Evolutionary conservation across 2,329 filamentous ascomycete genomes (phyloP).

Genomic region (Pleurostoma richardsiae): DNA sequence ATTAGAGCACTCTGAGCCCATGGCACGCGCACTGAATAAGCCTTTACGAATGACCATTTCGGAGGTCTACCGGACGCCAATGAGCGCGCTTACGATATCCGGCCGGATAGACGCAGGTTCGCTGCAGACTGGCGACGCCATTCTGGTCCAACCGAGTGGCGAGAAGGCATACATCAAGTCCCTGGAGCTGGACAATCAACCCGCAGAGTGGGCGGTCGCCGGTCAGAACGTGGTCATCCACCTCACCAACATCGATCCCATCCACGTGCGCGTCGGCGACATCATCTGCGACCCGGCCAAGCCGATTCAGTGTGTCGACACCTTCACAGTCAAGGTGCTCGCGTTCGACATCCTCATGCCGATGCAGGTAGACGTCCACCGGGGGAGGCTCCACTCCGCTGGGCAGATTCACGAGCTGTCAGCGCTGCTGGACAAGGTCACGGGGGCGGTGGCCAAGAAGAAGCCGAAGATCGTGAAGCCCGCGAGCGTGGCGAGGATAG

Average conservation of each 20-base stretch:
- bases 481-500: constrained; percentile 69
- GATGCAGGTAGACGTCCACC: constrained; percentile 83
- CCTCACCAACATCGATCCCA: constrained; percentile 76
- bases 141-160: constrained; percentile 75
- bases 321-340: constrained; percentile 77
- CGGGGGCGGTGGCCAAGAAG: constrained; percentile 72
- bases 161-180: constrained; percentile 79
- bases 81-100: constrained; percentile 78
- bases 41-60: constrained; percentile 82
- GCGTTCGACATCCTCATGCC: constrained; percentile 88
- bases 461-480: constrained; percentile 80
- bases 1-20: constrained; percentile 76
- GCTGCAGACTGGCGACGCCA: constrained; percentile 75
- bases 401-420: constrained; percentile 69
- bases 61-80: constrained; percentile 78
- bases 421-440: constrained; percentile 73
- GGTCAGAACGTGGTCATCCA: constrained; percentile 87
- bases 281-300: constrained; percentile 69
- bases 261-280: constrained; percentile 78
- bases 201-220: constrained; percentile 83
- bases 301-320: constrained; percentile 66
- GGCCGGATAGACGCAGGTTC: constrained; percentile 82
- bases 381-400: constrained; percentile 74
- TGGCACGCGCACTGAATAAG: constrained; percentile 65
- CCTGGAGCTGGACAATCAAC: constrained; percentile 69